Percentiles rank a stretch among this genome's conserved stretches.
Evolutionary conservation across 768 basidiomycete genomes (phyloP).

Genomic region (Tricholoma terreum): DNA sequence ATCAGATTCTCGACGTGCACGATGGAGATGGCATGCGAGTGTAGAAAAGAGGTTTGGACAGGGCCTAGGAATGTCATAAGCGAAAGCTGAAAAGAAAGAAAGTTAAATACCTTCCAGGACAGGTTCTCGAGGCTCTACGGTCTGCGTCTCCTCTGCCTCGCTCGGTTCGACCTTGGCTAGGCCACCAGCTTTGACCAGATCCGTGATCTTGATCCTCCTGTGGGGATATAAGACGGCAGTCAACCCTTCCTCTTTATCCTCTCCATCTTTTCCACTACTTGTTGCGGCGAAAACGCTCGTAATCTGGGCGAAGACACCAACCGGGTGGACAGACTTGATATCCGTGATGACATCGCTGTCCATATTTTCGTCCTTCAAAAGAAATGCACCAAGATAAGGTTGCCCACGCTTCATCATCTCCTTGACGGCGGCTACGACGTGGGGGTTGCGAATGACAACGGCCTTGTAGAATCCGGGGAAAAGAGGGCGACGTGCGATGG

Average conservation of each 20-base stretch:
- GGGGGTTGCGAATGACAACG: conserved; percentile 87
- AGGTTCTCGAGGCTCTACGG: conserved; percentile 39
- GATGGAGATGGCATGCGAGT: conserved; percentile 78
- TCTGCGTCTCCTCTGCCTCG: conserved; percentile 41
- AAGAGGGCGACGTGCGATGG: conserved; percentile 91
- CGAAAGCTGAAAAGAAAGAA: not conserved
- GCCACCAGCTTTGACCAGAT: conserved; percentile 71
- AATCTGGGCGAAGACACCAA: conserved; percentile 96
- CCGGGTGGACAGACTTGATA: conserved; percentile 81
- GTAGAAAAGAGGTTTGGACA: conserved; percentile 82
- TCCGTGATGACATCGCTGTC: conserved; percentile 93
- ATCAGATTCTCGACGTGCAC: conserved; percentile 83
- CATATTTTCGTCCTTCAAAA: conserved; percentile 89
- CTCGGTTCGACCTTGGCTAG: conserved; percentile 33
- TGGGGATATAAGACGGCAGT: conserved; percentile 95
- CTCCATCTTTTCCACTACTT: conserved; percentile 41
- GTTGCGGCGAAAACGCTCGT: conserved; percentile 82
- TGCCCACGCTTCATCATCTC: conserved; percentile 97
- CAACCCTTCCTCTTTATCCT: conserved; percentile 81
- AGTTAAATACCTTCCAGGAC: conserved; percentile 15
- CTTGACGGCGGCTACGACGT: conserved; percentile 90
- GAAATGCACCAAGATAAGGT: conserved; percentile 94
- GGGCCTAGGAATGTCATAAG: conserved; percentile 38
- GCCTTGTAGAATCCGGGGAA: conserved; percentile 99
- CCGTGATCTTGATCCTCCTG: conserved; percentile 82